Conservation (phyloP, 345 rosid species). For the Populus deltoides region DNA sequence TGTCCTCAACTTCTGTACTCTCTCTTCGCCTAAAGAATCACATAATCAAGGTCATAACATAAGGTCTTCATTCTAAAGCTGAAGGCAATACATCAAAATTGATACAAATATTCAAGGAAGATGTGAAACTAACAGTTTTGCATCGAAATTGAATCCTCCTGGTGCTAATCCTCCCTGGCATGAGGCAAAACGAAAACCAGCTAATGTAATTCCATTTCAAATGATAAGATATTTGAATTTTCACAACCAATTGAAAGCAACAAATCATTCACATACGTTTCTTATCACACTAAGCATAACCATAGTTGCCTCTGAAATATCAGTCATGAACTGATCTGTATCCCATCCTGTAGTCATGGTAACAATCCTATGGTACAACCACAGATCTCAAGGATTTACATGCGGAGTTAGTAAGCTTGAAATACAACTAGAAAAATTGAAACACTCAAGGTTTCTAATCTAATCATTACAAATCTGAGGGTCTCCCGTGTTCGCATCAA, state of each 20-base stretch:
- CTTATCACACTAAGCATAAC: slow-evolving; percentile 82
- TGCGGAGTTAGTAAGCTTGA: too few species aligned
- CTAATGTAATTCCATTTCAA: not conserved
- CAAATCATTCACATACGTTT: slow-evolving; percentile 47
- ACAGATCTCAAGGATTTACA: too few species aligned
- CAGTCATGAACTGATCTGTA: slow-evolving; percentile 90
- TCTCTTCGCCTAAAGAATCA: too few species aligned
- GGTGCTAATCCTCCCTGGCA: slow-evolving; percentile 86
- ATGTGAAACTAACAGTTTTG: slow-evolving; percentile 60
- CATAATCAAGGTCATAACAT: too few species aligned
- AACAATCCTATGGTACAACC: not conserved
- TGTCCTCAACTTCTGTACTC: too few species aligned
- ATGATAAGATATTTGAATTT: not conserved
- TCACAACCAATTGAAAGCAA: not conserved
- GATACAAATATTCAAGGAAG: too few species aligned
- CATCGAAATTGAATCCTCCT: slow-evolving; percentile 97
- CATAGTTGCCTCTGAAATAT: slow-evolving; percentile 80
- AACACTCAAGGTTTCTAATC: too few species aligned
- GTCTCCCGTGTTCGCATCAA: too few species aligned
- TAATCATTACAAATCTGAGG: too few species aligned
- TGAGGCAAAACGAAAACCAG: slow-evolving; percentile 11
- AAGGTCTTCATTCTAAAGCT: too few species aligned
- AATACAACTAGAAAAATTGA: too few species aligned
- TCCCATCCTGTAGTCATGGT: slow-evolving; percentile 67
- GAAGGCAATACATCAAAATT: too few species aligned